Base-by-base conservation (phyloP, 257 asterid species). In the Plectranthus barbatus region DNA sequence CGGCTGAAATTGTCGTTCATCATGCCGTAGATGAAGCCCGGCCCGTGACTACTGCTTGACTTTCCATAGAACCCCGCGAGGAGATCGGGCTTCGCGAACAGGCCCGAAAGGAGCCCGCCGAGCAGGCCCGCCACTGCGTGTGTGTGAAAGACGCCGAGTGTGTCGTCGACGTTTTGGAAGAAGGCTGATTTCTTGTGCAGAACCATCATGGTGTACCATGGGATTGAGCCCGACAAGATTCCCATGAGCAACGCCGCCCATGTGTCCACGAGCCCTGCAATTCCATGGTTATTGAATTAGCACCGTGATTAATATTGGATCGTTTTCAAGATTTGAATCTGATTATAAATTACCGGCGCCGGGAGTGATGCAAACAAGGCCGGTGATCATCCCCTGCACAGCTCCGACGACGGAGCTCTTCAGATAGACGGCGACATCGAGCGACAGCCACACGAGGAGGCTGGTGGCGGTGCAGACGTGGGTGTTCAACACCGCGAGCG, bases 161-260 rank as follows among this genome's bases (percentile, higher is more conserved):
- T 86, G 68, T 86, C 91, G 40, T 86, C 91, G 0, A 87, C 91
- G 17, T 51, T 63, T 67, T 85, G 94, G 66, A 88, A 72, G 61
- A 85, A 83, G 44, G 81, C 60, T 1, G 76, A 80, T 74, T 80
- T 88, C 72, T 78, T 81, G 90, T 81, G 89, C 8, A 88, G n/a
- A 18, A 83, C 84, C 94, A 88, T 88, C 94, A 85, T 88, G 2
- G 96, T 88, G 83, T 48, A 80, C 92, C 96, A 88, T 4, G 94
- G 96, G 5, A 85, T 31, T 15, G 80, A 69, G 50, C 96, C 96
- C 19, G 96, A 82, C 17, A 79, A 56, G 9, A 74, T 62, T 3
- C 94, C 96, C 96, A 85, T 88, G 0, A 88, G 49, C 3, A 81
- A 15, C 29, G 91, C 96, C 0, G 96, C 91, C 94, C 94, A 85